Conservation (phyloP, 2,329 filamentous ascomycete species). For the Hypocreales sp. region DNA sequence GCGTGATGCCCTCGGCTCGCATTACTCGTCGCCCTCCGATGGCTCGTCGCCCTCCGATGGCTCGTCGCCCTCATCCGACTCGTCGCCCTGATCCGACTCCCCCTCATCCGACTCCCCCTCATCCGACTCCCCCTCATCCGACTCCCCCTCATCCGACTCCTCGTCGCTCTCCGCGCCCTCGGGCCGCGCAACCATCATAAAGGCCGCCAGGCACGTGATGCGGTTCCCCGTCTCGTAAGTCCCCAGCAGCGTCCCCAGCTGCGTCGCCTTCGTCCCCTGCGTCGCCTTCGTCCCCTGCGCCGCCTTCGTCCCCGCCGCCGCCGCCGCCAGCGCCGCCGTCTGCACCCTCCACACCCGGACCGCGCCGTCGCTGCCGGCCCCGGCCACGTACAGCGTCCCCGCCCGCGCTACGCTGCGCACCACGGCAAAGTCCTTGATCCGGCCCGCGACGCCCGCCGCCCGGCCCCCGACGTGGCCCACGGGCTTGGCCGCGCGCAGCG, state of each 20-base stretch:
- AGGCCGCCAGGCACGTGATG: constrained; percentile 78
- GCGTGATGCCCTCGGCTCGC: no score
- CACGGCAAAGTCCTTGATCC: constrained; percentile 81
- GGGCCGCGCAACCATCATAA: constrained; percentile 62
- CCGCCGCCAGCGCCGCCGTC: constrained; percentile 21
- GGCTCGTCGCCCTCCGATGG: no score
- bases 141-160: constrained; percentile 6
- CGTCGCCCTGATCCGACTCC: neutral
- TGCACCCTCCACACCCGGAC: constrained; percentile 61
- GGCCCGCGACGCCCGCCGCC: constrained; percentile 45
- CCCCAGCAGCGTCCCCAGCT: constrained; percentile 52
- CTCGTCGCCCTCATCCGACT: no score
- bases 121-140: constrained; percentile 5
- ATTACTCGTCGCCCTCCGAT: no score
- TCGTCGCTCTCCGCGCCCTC: constrained; percentile 22
- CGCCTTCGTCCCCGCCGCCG: constrained; percentile 20
- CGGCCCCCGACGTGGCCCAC: constrained; percentile 69
- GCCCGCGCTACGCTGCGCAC: constrained; percentile 27
- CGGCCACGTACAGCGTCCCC: constrained; percentile 40
- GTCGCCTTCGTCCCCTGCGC: constrained; percentile 12
- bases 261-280: constrained; percentile 9
- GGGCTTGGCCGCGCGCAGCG: constrained; percentile 44
- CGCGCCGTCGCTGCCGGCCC: constrained; percentile 73
- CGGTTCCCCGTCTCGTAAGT: constrained; percentile 75
- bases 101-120: constrained; percentile 12